Evolutionary conservation across 176 grass and related monocot species (phyloP).

Genomic region (Avena insularis): DNA sequence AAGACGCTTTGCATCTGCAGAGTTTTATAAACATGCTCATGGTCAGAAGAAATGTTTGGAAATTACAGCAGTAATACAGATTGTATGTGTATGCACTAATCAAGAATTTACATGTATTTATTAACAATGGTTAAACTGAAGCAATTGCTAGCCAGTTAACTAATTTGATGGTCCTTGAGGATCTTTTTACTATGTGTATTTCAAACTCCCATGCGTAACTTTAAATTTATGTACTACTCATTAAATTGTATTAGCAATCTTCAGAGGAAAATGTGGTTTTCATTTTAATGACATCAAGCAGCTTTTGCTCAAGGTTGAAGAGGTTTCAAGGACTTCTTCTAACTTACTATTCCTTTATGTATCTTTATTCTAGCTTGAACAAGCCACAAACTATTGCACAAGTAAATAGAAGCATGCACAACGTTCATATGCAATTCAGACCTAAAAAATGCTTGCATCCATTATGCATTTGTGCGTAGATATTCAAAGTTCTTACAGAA

Average conservation of each 20-base stretch:
- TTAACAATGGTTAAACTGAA: neutral
- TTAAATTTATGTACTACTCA: neutral
- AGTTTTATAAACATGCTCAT: conserved; percentile 5
- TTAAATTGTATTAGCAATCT: neutral
- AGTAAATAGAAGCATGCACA: neutral
- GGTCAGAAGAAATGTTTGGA: conserved; percentile 1
- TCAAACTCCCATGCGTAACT: neutral
- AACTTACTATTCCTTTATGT: no score
- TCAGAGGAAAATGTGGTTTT: neutral
- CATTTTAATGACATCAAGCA: neutral
- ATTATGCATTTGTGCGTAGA: neutral
- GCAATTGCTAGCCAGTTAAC: neutral
- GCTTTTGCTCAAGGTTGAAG: neutral
- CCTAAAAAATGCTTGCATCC: neutral
- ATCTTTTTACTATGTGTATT: neutral
- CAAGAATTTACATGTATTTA: neutral
- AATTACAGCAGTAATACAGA: neutral
- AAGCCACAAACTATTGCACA: neutral
- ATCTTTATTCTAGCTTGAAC: neutral
- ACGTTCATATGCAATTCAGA: neutral
- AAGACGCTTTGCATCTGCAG: conserved; percentile 62
- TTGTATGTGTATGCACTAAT: neutral
- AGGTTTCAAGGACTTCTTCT: neutral
- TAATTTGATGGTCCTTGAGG: neutral
- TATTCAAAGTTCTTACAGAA: neutral